Base-by-base conservation (phyloP, 306 rosid genomes). In the Gillenia trifoliata region DNA sequence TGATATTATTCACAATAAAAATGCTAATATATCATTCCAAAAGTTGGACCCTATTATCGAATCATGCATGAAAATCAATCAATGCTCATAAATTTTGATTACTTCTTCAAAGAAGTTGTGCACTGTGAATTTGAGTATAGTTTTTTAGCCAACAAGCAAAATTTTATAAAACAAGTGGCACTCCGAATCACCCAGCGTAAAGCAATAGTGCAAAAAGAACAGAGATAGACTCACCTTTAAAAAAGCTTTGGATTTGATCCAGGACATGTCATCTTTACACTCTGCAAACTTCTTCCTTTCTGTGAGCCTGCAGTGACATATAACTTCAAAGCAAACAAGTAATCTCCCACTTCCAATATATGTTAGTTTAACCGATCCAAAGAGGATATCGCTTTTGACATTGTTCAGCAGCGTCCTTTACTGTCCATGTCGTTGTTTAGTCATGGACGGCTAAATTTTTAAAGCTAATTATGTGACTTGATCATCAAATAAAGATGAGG, bases 401-500 rank as follows among this genome's bases (percentile, higher is more conserved):
- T 73, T 11, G 76, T 52, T 68, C 69, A 62, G 69, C 77, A 81
- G 72, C 88, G 67, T 77, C 64, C 85, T 72, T 81, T 64, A 55
- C 61, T 76, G 78, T 83, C 83, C 78, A 74, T 67, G 79, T 71
- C 86, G 76, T 79, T 80, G 78, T 81, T 81, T 73, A 64, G 55
- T 75, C 78, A 25, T 62, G 81, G 84, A 79, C 57, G 73, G 66
- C 71, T 73, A 71, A 77, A 36, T 79, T 74, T 19, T 70, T 57
- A 86, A 83, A 83, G 86, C 73, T 64, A 45, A 56, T 50, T 41
- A 30, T 68, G 77, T 65, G 72, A 75, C 85, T 78, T 61, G 78
- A 71, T 70, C 74, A 77, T 54, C 67, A 77, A 68, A 71, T 30
- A 23, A 75, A 83, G 91, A 86, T 85, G 74, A 83, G 86, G 83